Base-by-base conservation (phyloP, 768 basidiomycete genomes). In the Trametes cubensis region DNA sequence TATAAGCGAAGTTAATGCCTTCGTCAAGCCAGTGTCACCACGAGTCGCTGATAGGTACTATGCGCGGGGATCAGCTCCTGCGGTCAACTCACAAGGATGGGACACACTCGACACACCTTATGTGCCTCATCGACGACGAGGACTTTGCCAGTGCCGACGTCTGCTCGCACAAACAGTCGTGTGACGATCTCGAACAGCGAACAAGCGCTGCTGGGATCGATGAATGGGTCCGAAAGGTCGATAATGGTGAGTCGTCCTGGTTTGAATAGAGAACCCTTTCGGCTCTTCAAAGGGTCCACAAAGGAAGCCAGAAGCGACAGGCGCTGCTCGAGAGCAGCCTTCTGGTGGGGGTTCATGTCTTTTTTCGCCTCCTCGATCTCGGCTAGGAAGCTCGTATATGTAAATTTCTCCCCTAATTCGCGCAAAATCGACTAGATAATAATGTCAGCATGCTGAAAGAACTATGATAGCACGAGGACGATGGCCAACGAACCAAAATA, bases 111-210 rank as follows among this genome's bases (percentile, higher is more conserved):
- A 60, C 74, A 40, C 55, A 85, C 89, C 69, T 90, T 90, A 65
- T 91, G 89, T 0, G 89, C 89, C 61, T 91, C 89, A 48, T 91
- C 89, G 0, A 90, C 85, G 0, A 91, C 80, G 2, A 89, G 78
- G 1, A 89, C 82, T 58, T 89, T 90, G 6, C 88, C 88, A 0
- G 85, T 85, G 4, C 73, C 78, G 2, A 87, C 79, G 1, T 84
- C 75, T 1, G 85, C 80, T 26, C 88, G 79, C 13, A 88, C 79
- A 65, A 90, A 91, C 1, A 88, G 67, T 40, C 89, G 79, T 0
- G 82, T 79, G 0, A 90, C 72, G 7, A 91, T 88, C 59, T 91
- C 87, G 56, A 90, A 91, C 3, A 90, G 70, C 0, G 83, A 83
- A 63, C 88, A 89, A 2, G 89, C 89, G 1, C 86, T 83, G 0